Percentiles rank a stretch among this genome's conserved stretches.
Conservation (phyloP, 352 stramenopile genomes). For the Blastocystis hominis region DNA sequence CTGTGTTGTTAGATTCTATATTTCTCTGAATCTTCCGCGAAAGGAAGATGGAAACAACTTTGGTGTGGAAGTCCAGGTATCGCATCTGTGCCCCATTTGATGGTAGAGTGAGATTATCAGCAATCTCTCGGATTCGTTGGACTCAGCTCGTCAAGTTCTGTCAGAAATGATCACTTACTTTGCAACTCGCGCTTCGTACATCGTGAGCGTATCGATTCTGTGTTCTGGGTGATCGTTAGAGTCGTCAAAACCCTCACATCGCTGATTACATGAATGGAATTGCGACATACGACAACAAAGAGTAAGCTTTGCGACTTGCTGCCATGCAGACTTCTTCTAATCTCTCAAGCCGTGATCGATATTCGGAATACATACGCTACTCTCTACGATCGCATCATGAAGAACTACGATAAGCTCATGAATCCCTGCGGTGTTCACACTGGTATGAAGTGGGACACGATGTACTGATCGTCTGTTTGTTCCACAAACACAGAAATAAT, state of each 20-base stretch:
- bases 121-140: slow-evolving; percentile 26
- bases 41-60: slow-evolving; percentile 57
- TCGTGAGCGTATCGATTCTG: background rate
- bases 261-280: slow-evolving; percentile 38
- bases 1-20: slow-evolving; percentile 12
- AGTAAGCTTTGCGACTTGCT: background rate
- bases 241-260: slow-evolving; percentile 29
- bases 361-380: slow-evolving; percentile 48
- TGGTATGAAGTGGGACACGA: slow-evolving; percentile 47
- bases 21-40: slow-evolving; percentile 25
- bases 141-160: background rate
- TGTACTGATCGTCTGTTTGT: slow-evolving; percentile 49
- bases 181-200: background rate
- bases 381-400: slow-evolving; percentile 50
- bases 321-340: slow-evolving; percentile 26
- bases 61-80: slow-evolving; percentile 50
- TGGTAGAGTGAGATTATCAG: slow-evolving; percentile 29
- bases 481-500: slow-evolving; percentile 41
- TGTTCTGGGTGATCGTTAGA: background rate
- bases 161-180: slow-evolving; percentile 55
- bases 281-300: slow-evolving; percentile 8
- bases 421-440: background rate
- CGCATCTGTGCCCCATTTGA: background rate
- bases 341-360: slow-evolving; percentile 46
- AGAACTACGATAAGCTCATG: slow-evolving; percentile 57